These are phyloP conservation scores for Leptographium procerum DNA, from an alignment of 2,329 filamentous ascomycete species.

Conservation along the genomic window DNA sequence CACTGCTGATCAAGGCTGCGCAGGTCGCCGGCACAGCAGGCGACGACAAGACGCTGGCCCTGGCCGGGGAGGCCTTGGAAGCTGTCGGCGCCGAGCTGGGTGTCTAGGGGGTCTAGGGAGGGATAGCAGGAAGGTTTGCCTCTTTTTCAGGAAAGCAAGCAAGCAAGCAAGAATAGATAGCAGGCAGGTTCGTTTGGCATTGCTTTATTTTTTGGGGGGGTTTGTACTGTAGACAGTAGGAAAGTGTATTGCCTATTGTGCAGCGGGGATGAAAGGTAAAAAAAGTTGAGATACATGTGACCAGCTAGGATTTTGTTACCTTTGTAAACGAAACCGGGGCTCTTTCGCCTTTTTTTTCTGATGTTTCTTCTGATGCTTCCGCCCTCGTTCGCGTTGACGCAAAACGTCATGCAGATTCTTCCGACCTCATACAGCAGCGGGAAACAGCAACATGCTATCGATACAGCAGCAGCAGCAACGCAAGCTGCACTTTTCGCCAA, in stretches of 20 bases:
- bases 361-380: background rate
- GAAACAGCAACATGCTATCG: background rate
- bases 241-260: background rate
- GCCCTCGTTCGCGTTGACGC: too few relatives aligned
- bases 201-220: too few relatives aligned
- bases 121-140: background rate
- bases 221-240: background rate
- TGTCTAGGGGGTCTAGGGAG: constrained; percentile 4
- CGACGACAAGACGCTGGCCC: constrained; percentile 47
- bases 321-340: background rate
- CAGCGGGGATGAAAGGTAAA: background rate
- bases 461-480: too few relatives aligned
- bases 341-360: background rate
- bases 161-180: too few relatives aligned
- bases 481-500: too few relatives aligned
- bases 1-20: constrained; percentile 56
- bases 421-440: too few relatives aligned
- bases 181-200: too few relatives aligned
- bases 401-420: too few relatives aligned
- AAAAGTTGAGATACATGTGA: background rate
- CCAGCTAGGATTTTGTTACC: background rate
- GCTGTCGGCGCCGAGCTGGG: constrained; percentile 49
- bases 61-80: constrained; percentile 49
- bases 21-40: constrained; percentile 43
- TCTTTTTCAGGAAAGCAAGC: too few relatives aligned